Base-by-base conservation (phyloP, 768 basidiomycete genomes). In the Guyanaporus albipodus region DNA sequence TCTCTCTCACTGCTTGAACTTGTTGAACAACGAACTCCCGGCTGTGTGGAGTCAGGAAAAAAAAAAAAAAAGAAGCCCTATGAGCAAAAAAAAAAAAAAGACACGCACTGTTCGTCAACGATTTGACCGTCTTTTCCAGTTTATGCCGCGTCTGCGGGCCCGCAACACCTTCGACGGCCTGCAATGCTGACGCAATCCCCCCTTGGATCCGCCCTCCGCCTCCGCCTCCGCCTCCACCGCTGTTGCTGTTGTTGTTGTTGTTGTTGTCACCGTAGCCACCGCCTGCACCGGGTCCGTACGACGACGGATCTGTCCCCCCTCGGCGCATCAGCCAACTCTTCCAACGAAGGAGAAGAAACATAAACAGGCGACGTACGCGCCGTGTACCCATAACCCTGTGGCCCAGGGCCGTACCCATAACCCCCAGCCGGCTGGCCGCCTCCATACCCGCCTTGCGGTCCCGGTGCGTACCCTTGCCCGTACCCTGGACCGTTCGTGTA, bases 81-180 rank as follows among this genome's bases (percentile, higher is more conserved):
- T n/a, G n/a, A n/a, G n/a, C 38, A 4, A 42, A 26, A 42, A 46
- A 47, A 42, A 15, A 24, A 6, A 26, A 42, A 39, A 38, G 19
- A 36, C 23, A 76, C 81, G 59, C 55, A 84, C 82, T 72, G 37
- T 78, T 73, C 21, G 78, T 71, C 35, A 83, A 53, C 49, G 52
- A 67, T 47, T 68, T 73, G 12, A 80, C 67, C 42, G 57, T 64
- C 35, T 65, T 70, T 52, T 81, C 79, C 33, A 83, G 49, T 54
- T 77, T 79, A 27, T 64, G 61, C 32, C 76, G 64, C 34, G 73
- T 74, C 44, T 73, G 73, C 53, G 68, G 70, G 4, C 82, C 80
- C 15, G 78, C 78, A 24, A 82, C 62, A 48, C 71, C 76, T 58
- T 82, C 81, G 17, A 85, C 70, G n/a, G 73, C 70, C 49, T 62